Evolutionary conservation across 768 basidiomycete species (phyloP).

Genomic region (Russula ochroleuca): DNA sequence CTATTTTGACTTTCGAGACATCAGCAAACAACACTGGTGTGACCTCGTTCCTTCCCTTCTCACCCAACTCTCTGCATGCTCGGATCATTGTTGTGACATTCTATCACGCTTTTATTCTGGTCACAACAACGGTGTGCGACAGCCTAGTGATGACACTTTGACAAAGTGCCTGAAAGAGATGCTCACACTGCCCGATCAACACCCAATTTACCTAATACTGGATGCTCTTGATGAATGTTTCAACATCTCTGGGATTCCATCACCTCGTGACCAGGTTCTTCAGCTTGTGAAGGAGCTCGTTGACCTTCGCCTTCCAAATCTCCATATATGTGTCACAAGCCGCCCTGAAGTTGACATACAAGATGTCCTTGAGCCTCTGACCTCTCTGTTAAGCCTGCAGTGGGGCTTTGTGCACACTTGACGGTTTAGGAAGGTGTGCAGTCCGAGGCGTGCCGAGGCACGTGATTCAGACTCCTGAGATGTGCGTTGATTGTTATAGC

Average conservation of each 20-base stretch:
- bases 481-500: too few relatives aligned
- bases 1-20: constrained; percentile 6
- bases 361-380: neutral
- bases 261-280: neutral
- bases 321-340: constrained; percentile 2
- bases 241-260: neutral
- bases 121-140: neutral
- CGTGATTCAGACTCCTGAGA: too few relatives aligned
- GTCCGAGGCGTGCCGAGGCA: too few relatives aligned
- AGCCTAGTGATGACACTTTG: neutral
- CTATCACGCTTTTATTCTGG: neutral
- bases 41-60: constrained; percentile 4
- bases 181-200: neutral
- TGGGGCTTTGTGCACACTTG: too few relatives aligned
- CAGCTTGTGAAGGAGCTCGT: neutral
- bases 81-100: neutral
- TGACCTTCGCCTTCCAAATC: neutral
- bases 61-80: neutral
- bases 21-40: neutral
- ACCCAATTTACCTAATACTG: neutral
- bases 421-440: too few relatives aligned
- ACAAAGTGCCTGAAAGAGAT: neutral
- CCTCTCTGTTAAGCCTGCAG: too few relatives aligned
- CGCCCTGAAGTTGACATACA: constrained; percentile 2
- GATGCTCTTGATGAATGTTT: constrained; percentile 3